Base-by-base conservation (phyloP, 1,284 basidiomycete genomes). In the Wolfiporia cocos region DNA sequence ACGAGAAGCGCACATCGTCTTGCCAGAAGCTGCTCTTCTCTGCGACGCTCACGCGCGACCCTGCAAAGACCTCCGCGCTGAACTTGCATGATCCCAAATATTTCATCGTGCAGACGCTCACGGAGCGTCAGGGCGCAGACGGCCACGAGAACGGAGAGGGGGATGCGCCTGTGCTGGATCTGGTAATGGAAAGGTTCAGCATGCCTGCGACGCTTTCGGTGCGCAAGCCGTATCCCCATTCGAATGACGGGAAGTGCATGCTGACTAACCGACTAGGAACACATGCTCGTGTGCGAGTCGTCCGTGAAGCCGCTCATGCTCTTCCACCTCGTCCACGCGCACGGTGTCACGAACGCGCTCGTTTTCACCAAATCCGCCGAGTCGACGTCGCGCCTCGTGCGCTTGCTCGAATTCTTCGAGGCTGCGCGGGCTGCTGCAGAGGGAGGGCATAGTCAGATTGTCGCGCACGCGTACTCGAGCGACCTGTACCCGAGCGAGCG, bases 1-100 rank as follows among this genome's bases (percentile, higher is more conserved):
- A 74, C 41, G 83, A 87, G 54, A 60, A 54, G 35, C 76, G 68
- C 51, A 64, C 68, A 34, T 61, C 70, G 5, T 84, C 91, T 39
- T 95, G 94, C 51, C 95, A 98, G 61, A 99, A 98, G 58, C 73
- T 99, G 5, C 72, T 99, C 3, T 98, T 99, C 67, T 97, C 94
- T 1, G 96, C 96, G 0, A 99, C 96, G 0, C 74, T 99, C 18
- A 97, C 93, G 1, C 79, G 87, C 5, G 94, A 99, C 65, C 95
- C 96, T 0, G 83, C 87, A 19, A 95, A 93, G 59, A 86, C 99
- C 35, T 81, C 86, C 1, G 81, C 90, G 0, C 71, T 99, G 21
- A 78, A 84, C 23, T 69, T 99, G 18, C 69, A 78, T 39, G 67
- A 88, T 43, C 89, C 95, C 1, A 85, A 88, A 55, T 99, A 96